Evolutionary conservation across 371 early-diverging fungal genomes (phyloP), one percentile per base, ranked within the genome.

Genomic region (Mortierella sp.): DNA sequence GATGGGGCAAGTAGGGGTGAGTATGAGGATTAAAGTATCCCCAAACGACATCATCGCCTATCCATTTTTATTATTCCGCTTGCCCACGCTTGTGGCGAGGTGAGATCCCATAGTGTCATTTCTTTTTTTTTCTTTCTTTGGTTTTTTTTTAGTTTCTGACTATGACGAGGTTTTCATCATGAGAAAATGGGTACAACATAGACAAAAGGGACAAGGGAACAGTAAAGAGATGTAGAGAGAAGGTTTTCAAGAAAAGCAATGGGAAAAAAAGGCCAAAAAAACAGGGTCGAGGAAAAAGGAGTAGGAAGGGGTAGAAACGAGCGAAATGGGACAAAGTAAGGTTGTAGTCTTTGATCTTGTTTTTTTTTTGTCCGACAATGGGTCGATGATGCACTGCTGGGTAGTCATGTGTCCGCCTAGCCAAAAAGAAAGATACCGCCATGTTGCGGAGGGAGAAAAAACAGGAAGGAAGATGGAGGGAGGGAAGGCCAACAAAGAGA

Each of bases 331-430:
- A 56, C 3, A 35, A 63, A 35, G 35, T 18, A 32, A 35, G 63
- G 38, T 21, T 35, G 18, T 7, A 54, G 18, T 55, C 38, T 63
- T 63, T 38, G 8, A 63, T 38, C 65, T 63, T 35, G 65, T 63
- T 58, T 38, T 65, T 58, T 58, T 32, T 32, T 60, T 60, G 68
- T 68, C 68, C 41, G 68, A 68, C 41, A 68, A 68, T 68, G 24
- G 65, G 10, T 21, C 38, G 38, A 65, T 68, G 68, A 68, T 68
- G 38, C 21, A 63, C 29, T 35, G 6, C 41, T 29, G 41, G 24
- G 41, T 10, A 68, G 68, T 68, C 68, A 68, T 68, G 68, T 68
- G 68, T 68, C 43, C 68, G 7, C 10, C 24, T 27, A 18, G 32
- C 35, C 16, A 63, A 27, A 27, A 56, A 56, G n/a, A 63, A 18